Evolutionary conservation across 2,329 filamentous ascomycete genomes (phyloP), one percentile per base, ranked within the genome.

Genomic region (Talaromyces marneffei): DNA sequence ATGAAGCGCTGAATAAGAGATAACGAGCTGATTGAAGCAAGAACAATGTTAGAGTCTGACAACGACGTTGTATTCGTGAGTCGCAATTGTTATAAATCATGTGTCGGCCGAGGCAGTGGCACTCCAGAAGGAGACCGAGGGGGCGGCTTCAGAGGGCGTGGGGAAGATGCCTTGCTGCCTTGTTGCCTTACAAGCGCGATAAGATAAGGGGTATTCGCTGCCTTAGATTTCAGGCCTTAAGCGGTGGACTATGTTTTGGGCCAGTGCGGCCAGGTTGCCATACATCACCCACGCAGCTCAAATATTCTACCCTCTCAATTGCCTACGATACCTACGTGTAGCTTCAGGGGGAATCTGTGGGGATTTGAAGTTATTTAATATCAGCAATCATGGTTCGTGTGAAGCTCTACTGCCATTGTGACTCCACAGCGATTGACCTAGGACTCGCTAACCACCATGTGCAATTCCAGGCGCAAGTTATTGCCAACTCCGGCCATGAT

Each of bases 401-500:
- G 33, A 55, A 53, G 37, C 48, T 56, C 54, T 58, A 31, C 48
- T 60, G 33, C 60, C 39, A 16, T 44, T 18, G 12, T 31, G 48
- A 48, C 48, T 50, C 27, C 44, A 35, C n/a, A 27, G 23, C 14
- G 44, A 39, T 37, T 46, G 46, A 62, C 29, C 31, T 58, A 44
- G n/a, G 33, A 40, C 55, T 58, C 25, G 57, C 50, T 62, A 58
- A 57, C 60, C 50, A 60, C 31, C 8, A 44, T 40, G 46, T 23
- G 55, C n/a, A 14, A 61, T 42, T 62, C n/a, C 62, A 88, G 87
- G 84, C 88, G 63, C 89, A 92, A 81, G 86, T 91, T 71, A 92
- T 92, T 78, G 85, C 88, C 66, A 92, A 91, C 77, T 89, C 88
- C 65, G 89, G 89, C 73, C 94, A 99, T 82, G 93, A 97, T 88